Percentiles rank a stretch among this genome's conserved stretches.
Conservation (phyloP, 78 protist species). For the Dictyostelium brefeldianum region DNA sequence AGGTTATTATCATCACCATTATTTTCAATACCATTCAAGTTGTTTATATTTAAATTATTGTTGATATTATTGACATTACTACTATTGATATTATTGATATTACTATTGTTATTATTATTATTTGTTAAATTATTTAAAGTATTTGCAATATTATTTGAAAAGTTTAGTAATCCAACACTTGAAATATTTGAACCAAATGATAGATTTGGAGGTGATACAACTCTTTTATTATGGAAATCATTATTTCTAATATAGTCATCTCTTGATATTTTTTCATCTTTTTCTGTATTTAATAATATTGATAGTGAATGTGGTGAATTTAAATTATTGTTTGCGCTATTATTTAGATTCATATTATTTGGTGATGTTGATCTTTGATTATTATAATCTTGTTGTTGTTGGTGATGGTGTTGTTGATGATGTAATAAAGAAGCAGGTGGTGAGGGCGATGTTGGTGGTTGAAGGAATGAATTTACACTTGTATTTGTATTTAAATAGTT, state of each 20-base stretch:
- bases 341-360: not conserved
- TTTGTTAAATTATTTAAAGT: too few relatives aligned
- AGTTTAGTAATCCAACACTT: not conserved
- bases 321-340: too few relatives aligned
- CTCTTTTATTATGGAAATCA: not conserved
- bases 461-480: not conserved
- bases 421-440: not conserved
- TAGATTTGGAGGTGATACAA: slow-evolving; percentile 6
- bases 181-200: not conserved
- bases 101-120: too few relatives aligned
- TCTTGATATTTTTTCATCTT: slow-evolving; percentile 31
- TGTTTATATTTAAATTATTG: not conserved
- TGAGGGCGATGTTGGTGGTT: not conserved
- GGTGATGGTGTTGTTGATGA: not conserved
- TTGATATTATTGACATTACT: not conserved
- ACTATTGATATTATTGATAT: too few relatives aligned
- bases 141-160: not conserved
- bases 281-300: slow-evolving; percentile 4
- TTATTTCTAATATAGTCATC: slow-evolving; percentile 9
- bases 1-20: not conserved
- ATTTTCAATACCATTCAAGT: not conserved
- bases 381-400: not conserved
- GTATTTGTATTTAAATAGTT: not conserved
- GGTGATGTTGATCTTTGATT: not conserved
- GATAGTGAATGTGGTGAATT: slow-evolving; percentile 17